Evolutionary conservation across 768 basidiomycete genomes (phyloP).

Genomic region (Russula abietina): DNA sequence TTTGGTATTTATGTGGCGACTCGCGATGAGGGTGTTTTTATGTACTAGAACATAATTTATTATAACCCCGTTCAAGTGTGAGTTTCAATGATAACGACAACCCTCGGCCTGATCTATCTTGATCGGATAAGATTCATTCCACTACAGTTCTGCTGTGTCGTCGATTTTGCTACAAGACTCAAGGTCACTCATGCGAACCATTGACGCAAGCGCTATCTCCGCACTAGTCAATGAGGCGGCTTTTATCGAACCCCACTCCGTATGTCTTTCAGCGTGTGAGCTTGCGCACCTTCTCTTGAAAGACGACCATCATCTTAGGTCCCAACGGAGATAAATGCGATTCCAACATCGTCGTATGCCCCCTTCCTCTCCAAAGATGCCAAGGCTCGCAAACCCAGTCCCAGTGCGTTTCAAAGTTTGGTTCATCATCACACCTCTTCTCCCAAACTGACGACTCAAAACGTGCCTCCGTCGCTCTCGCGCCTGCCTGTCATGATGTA

Average conservation of each 20-base stretch:
- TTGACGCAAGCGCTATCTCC: no score
- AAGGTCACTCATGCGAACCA: not conserved
- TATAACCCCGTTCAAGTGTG: not conserved
- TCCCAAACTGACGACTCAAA: not conserved
- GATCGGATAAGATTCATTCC: no score
- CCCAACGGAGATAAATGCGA: conserved; percentile 21
- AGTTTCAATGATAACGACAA: no score
- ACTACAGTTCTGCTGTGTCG: no score
- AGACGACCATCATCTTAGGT: not conserved
- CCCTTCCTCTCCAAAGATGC: conserved; percentile 57
- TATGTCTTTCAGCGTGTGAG: not conserved
- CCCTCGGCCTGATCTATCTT: no score
- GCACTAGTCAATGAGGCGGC: no score
- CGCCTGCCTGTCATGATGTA: not conserved
- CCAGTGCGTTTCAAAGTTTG: conserved; percentile 41
- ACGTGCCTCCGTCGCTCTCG: not conserved
- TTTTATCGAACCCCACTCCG: not conserved
- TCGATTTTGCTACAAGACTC: no score
- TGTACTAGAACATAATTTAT: not conserved
- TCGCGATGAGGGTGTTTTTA: not conserved
- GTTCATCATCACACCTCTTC: not conserved
- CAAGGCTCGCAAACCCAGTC: conserved; percentile 49
- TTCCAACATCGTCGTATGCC: conserved; percentile 51
- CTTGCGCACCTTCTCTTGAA: not conserved
- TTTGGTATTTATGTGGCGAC: not conserved